Percentiles rank a stretch among this genome's conserved stretches.
phyloP scores from a whole-genome alignment of 2,329 filamentous ascomycete species.

The Scytalidium lignicola region DNA sequence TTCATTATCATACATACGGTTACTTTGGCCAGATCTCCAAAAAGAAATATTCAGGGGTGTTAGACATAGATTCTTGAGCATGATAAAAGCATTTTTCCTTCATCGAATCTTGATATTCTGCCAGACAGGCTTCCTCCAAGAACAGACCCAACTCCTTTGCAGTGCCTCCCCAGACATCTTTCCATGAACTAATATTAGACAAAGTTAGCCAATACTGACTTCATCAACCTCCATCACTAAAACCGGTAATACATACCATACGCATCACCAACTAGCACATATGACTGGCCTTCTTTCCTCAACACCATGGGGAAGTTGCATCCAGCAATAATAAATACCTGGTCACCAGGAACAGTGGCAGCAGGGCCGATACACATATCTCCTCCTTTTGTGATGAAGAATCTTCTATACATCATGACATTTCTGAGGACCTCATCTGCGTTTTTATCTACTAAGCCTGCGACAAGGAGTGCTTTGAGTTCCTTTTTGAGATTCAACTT shows the following conservation, averaged over 20 bases:
- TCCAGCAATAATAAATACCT: conserved; percentile 19
- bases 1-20: not conserved
- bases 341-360: conserved; percentile 10
- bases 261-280: conserved; percentile 20
- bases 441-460: not conserved
- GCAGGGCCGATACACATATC: not conserved
- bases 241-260: conserved; percentile 8
- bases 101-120: not conserved
- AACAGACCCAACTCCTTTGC: not conserved
- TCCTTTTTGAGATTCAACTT: not conserved
- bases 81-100: no score
- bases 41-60: not conserved
- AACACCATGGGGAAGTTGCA: conserved; percentile 23
- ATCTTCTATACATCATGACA: not conserved
- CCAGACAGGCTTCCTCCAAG: not conserved
- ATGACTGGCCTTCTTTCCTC: conserved; percentile 8
- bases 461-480: not conserved
- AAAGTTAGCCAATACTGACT: not conserved
- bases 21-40: not conserved
- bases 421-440: not conserved
- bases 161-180: not conserved
- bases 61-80: not conserved
- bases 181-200: not conserved
- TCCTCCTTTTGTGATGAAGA: not conserved
- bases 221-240: no score